Percentiles rank a stretch among this genome's conserved stretches.
phyloP scores from a whole-genome alignment of 352 stramenopile genomes.

The Phytophthora agathidicida region DNA sequence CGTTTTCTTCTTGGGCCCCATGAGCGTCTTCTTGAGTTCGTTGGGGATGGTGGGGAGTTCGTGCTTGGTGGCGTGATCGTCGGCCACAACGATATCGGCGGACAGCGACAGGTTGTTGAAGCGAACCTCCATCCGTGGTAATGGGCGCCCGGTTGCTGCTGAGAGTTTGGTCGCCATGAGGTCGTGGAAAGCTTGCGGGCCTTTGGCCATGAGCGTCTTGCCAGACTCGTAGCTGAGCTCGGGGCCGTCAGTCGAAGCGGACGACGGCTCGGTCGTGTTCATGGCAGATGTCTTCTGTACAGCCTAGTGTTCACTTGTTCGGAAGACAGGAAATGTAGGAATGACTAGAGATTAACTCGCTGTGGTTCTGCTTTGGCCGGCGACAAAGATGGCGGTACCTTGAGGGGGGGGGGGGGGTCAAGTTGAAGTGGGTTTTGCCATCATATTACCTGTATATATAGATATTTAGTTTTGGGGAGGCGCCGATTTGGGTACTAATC shows the following conservation, averaged over 20 bases:
- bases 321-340: constrained; percentile 4
- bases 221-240: constrained; percentile 24
- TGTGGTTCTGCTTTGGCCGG: not conserved
- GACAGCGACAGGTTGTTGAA: constrained; percentile 18
- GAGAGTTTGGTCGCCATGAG: constrained; percentile 25
- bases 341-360: constrained; percentile 1
- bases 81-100: constrained; percentile 13
- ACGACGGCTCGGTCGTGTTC: constrained; percentile 13
- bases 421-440: constrained; percentile 12
- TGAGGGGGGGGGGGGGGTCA: not conserved
- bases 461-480: constrained; percentile 1
- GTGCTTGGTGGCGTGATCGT: constrained; percentile 17
- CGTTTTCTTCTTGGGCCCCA: constrained; percentile 26
- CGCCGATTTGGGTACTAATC: no score
- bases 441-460: constrained; percentile 4
- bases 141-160: constrained; percentile 17
- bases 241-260: constrained; percentile 7
- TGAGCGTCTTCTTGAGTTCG: constrained; percentile 35
- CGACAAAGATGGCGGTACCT: constrained; percentile 10
- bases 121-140: constrained; percentile 25
- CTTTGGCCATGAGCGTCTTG: constrained; percentile 30
- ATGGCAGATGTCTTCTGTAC: not conserved
- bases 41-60: constrained; percentile 15
- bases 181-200: constrained; percentile 32
- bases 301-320: not conserved